These are phyloP conservation scores for Tremella yokohamensis DNA, from an alignment of 768 basidiomycete genomes.

Conservation along the genomic window DNA sequence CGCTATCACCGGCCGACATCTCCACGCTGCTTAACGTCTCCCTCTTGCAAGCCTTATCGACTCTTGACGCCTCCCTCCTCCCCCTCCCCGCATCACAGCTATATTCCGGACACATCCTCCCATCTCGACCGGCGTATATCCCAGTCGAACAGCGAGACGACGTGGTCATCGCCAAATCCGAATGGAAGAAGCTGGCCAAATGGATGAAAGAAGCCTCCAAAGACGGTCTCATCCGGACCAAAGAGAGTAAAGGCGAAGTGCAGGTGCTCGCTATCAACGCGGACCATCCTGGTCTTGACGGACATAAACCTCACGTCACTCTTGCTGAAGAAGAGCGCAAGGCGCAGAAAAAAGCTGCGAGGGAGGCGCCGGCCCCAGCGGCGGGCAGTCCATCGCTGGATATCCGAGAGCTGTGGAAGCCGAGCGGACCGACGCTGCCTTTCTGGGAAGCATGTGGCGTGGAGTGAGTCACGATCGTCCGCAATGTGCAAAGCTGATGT, in stretches of 20 bases:
- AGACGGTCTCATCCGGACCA: constrained; percentile 66
- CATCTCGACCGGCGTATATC: constrained; percentile 71
- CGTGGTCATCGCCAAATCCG: constrained; percentile 65
- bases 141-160: constrained; percentile 44
- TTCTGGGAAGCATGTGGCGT: constrained; percentile 66
- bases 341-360: constrained; percentile 61
- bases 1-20: constrained; percentile 29
- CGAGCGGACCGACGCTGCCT: constrained; percentile 58
- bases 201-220: constrained; percentile 79
- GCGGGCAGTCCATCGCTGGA: background rate
- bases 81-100: constrained; percentile 73
- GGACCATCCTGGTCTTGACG: constrained; percentile 59
- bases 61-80: constrained; percentile 59
- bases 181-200: constrained; percentile 72
- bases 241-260: constrained; percentile 56
- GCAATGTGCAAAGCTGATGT: constrained; percentile 1
- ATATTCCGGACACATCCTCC: constrained; percentile 73
- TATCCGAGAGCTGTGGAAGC: constrained; percentile 73
- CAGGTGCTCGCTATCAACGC: constrained; percentile 56
- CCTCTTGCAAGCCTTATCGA: constrained; percentile 34
- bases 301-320: constrained; percentile 60
- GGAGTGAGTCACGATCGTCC: constrained; percentile 59
- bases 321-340: constrained; percentile 65
- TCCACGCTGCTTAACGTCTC: constrained; percentile 36
- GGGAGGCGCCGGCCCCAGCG: constrained; percentile 54